These are phyloP conservation scores for Carex parvula DNA, from an alignment of 176 grass and related monocot genomes.

Conservation along the genomic window DNA sequence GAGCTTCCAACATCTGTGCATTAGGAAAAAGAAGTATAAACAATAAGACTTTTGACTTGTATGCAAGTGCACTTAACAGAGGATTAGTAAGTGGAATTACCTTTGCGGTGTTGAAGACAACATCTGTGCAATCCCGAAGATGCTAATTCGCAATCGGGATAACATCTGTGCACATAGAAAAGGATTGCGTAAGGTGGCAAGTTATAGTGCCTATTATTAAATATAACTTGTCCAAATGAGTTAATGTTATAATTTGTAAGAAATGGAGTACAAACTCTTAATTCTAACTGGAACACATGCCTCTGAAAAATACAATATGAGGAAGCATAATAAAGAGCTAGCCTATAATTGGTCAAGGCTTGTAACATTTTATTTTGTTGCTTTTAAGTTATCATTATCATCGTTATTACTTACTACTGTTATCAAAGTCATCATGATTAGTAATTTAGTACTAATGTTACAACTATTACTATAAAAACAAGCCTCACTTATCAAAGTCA, in stretches of 20 bases:
- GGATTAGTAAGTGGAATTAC: background rate
- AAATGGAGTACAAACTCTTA: slow-evolving; percentile 72
- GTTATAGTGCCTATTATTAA: slow-evolving; percentile 81
- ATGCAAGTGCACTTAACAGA: background rate
- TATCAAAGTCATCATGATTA: background rate
- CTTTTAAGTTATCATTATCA: background rate
- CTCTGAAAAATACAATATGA: slow-evolving; percentile 34
- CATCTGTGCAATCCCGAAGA: no score
- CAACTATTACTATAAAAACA: slow-evolving; percentile 17
- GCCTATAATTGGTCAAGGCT: background rate
- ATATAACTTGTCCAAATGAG: slow-evolving; percentile 59
- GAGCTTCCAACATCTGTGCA: background rate
- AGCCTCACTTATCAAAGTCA: background rate
- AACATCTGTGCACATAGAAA: slow-evolving; percentile 88
- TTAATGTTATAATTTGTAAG: slow-evolving; percentile 87
- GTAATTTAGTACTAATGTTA: background rate
- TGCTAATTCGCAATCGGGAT: slow-evolving; percentile 8
- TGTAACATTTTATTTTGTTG: background rate
- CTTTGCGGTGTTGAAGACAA: slow-evolving; percentile 78
- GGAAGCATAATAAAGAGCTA: background rate
- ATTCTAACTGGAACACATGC: slow-evolving; percentile 67
- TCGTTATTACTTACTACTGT: background rate
- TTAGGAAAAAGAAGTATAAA: background rate
- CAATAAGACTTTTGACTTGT: background rate
- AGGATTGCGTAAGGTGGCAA: slow-evolving; percentile 95